phyloP scores from a whole-genome alignment of 2,329 filamentous ascomycete species.

The Malbranchea zuffiana region DNA sequence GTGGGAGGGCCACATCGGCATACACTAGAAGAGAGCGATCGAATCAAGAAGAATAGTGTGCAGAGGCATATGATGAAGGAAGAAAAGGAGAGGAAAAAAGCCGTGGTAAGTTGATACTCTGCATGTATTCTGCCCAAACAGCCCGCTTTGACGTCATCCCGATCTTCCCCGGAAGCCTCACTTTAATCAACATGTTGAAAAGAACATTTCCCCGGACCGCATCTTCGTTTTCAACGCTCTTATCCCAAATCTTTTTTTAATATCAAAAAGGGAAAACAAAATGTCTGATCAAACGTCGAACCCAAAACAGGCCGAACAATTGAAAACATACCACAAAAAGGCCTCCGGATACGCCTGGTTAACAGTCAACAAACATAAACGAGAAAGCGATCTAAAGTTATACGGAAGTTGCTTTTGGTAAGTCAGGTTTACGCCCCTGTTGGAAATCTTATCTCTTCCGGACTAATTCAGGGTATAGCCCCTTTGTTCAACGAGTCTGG shows the following conservation, averaged over 20 bases:
- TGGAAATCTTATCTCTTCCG: too few relatives aligned
- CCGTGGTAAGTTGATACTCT: conserved; percentile 36
- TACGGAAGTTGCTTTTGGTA: conserved; percentile 80
- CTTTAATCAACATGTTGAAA: too few relatives aligned
- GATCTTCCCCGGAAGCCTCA: not conserved
- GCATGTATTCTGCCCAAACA: not conserved
- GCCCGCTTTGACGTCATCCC: conserved; percentile 8
- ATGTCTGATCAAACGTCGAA: conserved; percentile 44
- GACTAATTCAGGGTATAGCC: too few relatives aligned
- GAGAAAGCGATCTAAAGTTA: conserved; percentile 60
- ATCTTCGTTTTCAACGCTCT: conserved; percentile 5
- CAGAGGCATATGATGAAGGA: conserved; percentile 54
- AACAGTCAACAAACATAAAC: conserved; percentile 60
- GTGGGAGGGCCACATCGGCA: conserved; percentile 65
- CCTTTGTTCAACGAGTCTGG: conserved; percentile 81
- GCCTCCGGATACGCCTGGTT: conserved; percentile 58
- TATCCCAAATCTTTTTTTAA: conserved; percentile 11
- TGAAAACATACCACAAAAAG: conserved; percentile 58
- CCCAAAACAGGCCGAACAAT: conserved; percentile 40
- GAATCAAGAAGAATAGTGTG: conserved; percentile 71
- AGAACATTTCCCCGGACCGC: not conserved
- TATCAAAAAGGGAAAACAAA: not conserved
- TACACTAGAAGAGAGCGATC: conserved; percentile 60
- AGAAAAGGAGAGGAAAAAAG: conserved; percentile 55
- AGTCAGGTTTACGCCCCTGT: conserved; percentile 20